These are phyloP conservation scores for Acrodontium crateriforme DNA, from an alignment of 2,329 filamentous ascomycete genomes.

Conservation along the genomic window DNA sequence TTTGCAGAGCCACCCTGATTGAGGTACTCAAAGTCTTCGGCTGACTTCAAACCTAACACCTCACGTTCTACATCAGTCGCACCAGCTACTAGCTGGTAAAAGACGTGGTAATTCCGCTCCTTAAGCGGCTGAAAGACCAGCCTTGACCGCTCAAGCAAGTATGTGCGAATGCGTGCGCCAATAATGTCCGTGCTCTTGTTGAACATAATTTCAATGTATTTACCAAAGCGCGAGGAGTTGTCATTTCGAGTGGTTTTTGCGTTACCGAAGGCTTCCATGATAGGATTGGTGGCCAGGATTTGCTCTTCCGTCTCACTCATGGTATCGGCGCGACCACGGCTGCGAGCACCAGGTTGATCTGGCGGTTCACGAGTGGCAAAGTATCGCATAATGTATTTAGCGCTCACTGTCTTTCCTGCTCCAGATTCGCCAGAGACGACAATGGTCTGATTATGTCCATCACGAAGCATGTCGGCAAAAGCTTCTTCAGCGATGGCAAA, in stretches of 20 bases:
- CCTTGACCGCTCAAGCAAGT: constrained; percentile 85
- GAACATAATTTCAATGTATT: constrained; percentile 99
- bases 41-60: constrained; percentile 62
- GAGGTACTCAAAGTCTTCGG: constrained; percentile 89
- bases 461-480: constrained; percentile 96
- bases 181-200: constrained; percentile 91
- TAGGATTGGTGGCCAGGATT: constrained; percentile 93
- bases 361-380: constrained; percentile 95
- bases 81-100: constrained; percentile 92
- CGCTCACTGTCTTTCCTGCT: constrained; percentile 97
- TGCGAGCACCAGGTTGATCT: constrained; percentile 65
- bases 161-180: constrained; percentile 91
- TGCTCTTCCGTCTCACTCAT: constrained; percentile 99
- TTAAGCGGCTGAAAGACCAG: constrained; percentile 95
- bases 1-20: constrained; percentile 86
- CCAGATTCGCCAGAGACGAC: constrained; percentile 99
- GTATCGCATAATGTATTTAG: constrained; percentile 99
- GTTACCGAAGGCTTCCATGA: constrained; percentile 99
- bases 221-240: constrained; percentile 96
- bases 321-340: constrained; percentile 57
- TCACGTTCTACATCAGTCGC: constrained; percentile 72
- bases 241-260: constrained; percentile 99
- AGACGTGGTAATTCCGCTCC: constrained; percentile 98
- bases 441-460: constrained; percentile 91
- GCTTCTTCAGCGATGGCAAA: constrained; percentile 98